Percentiles rank a stretch among this genome's conserved stretches.
phyloP scores from a whole-genome alignment of 2,329 filamentous ascomycete species.

The Phyllosticta paracitricarpa region DNA sequence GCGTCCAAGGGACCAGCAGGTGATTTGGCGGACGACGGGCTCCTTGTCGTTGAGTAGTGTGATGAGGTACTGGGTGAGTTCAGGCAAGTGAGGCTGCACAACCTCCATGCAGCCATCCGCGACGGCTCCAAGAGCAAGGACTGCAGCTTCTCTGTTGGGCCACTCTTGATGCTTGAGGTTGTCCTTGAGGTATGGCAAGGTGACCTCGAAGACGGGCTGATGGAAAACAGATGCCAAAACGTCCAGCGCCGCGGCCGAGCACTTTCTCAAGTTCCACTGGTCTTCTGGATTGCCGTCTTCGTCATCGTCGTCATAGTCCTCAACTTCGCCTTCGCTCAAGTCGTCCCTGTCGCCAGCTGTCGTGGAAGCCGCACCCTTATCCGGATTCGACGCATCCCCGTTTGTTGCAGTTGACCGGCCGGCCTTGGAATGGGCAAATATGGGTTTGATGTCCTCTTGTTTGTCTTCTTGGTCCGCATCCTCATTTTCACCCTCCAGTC shows the following conservation, averaged over 20 bases:
- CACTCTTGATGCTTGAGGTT: slow-evolving; percentile 84
- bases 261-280: slow-evolving; percentile 91
- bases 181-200: slow-evolving; percentile 82
- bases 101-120: slow-evolving; percentile 88
- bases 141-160: slow-evolving; percentile 87
- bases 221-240: slow-evolving; percentile 89
- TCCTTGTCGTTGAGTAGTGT: slow-evolving; percentile 74
- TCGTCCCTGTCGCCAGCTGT: slow-evolving; percentile 54
- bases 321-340: slow-evolving; percentile 80
- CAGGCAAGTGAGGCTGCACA: slow-evolving; percentile 80
- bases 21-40: slow-evolving; percentile 90
- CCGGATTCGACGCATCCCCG: slow-evolving; percentile 33
- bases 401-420: slow-evolving; percentile 40
- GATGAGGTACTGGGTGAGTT: slow-evolving; percentile 83
- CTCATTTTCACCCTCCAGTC: slow-evolving; percentile 66
- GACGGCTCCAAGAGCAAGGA: slow-evolving; percentile 86
- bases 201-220: slow-evolving; percentile 77
- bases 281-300: slow-evolving; percentile 69
- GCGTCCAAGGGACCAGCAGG: slow-evolving; percentile 90
- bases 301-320: slow-evolving; percentile 63
- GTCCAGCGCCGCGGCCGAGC: slow-evolving; percentile 89
- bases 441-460: slow-evolving; percentile 81
- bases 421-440: slow-evolving; percentile 66
- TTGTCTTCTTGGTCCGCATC: slow-evolving; percentile 87
- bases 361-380: slow-evolving; percentile 38